phyloP scores from a whole-genome alignment of 2,329 filamentous ascomycete genomes.

The Microdochium bolleyi region DNA sequence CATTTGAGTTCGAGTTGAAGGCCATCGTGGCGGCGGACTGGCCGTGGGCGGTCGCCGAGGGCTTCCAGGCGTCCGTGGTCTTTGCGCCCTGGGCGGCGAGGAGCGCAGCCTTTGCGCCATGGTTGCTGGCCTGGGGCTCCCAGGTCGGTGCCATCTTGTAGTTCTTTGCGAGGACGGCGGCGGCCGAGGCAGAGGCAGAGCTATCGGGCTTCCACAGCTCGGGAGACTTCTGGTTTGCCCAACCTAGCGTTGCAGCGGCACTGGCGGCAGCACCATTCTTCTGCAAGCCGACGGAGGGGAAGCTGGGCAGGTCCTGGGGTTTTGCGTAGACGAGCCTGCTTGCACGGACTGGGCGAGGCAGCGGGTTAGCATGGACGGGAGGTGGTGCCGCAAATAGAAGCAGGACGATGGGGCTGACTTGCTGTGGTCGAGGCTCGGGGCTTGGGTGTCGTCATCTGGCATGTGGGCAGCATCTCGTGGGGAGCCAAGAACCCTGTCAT shows the following conservation, averaged over 20 bases:
- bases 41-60: conserved; percentile 38
- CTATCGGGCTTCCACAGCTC: conserved; percentile 60
- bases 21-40: conserved; percentile 64
- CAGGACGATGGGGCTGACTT: neutral
- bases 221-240: conserved; percentile 58
- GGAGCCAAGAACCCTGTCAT: neutral
- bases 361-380: too few species aligned
- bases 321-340: conserved; percentile 61
- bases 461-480: neutral
- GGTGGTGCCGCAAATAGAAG: too few species aligned
- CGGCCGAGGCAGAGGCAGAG: conserved; percentile 41
- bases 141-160: conserved; percentile 35
- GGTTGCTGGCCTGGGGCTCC: conserved; percentile 55
- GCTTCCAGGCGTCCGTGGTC: conserved; percentile 42
- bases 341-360: conserved; percentile 14
- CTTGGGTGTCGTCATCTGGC: neutral
- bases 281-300: conserved; percentile 56
- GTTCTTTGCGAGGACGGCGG: conserved; percentile 21
- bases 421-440: conserved; percentile 1
- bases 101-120: conserved; percentile 68
- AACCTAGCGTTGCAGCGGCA: conserved; percentile 67
- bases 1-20: too few species aligned
- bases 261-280: conserved; percentile 55
- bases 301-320: conserved; percentile 67
- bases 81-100: conserved; percentile 50